Conservation (phyloP, 306 rosid genomes). For the Albizia julibrissin region DNA sequence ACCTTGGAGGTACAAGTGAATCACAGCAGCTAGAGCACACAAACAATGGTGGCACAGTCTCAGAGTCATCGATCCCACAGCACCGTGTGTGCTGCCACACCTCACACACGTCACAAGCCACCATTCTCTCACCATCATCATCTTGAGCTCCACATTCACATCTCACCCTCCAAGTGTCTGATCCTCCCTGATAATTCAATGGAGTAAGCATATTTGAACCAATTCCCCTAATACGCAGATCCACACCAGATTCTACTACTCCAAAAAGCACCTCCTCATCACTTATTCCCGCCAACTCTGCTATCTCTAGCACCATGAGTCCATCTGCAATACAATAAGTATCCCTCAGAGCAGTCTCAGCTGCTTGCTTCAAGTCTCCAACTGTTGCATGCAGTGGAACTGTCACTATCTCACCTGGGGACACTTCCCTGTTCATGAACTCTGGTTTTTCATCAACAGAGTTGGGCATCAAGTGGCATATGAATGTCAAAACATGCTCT, state of each 20-base stretch:
- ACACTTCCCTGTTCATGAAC: constrained; percentile 28
- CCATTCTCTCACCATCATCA: constrained; percentile 95
- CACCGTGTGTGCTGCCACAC: constrained; percentile 91
- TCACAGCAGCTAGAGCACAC: constrained; percentile 69
- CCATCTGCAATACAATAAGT: constrained; percentile 70
- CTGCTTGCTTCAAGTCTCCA: constrained; percentile 69
- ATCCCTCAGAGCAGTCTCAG: constrained; percentile 73
- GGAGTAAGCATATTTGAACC: constrained; percentile 50
- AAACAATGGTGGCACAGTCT: constrained; percentile 68
- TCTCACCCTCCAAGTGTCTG: constrained; percentile 72
- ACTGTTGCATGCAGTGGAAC: constrained; percentile 78
- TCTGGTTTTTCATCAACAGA: constrained; percentile 40
- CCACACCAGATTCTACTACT: constrained; percentile 60
- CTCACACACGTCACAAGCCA: constrained; percentile 84
- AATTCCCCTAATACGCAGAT: constrained; percentile 59
- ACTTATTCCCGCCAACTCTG: constrained; percentile 46
- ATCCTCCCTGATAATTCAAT: constrained; percentile 67
- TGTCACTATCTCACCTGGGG: constrained; percentile 65
- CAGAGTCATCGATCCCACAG: constrained; percentile 64
- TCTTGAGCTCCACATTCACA: constrained; percentile 87
- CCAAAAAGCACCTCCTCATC: constrained; percentile 72
- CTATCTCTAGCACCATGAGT: constrained; percentile 58
- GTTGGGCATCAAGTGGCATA: constrained; percentile 57
- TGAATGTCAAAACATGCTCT: constrained; percentile 64
- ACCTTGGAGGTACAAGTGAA: constrained; percentile 50